Evolutionary conservation across 208 protist genomes (phyloP).

Genomic region (Novymonas esmeraldas): DNA sequence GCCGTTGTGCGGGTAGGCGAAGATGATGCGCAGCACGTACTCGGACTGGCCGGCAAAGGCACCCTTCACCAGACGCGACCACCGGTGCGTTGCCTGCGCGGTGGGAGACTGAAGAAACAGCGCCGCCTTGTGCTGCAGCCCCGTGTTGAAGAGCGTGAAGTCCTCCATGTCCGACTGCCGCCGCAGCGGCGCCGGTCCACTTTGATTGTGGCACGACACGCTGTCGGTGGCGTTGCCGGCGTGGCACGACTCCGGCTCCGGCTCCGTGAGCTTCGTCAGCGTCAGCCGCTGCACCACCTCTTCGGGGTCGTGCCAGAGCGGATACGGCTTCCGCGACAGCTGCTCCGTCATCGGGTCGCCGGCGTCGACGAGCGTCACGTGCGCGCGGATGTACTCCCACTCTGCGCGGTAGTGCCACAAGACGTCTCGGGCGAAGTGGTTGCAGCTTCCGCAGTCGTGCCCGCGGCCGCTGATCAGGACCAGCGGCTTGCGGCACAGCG

Average conservation of each 20-base stretch:
- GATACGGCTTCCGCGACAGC: slow-evolving; percentile 25
- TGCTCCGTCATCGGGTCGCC: slow-evolving; percentile 38
- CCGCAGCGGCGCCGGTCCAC: not conserved
- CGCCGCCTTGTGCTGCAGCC: slow-evolving; percentile 17
- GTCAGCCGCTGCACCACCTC: slow-evolving; percentile 9
- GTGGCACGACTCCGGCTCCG: no score
- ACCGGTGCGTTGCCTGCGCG: slow-evolving; percentile 19
- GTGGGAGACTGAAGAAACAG: slow-evolving; percentile 9
- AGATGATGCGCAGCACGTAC: slow-evolving; percentile 65
- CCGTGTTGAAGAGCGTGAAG: slow-evolving; percentile 21
- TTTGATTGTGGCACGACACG: no score
- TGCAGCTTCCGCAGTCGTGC: slow-evolving; percentile 25
- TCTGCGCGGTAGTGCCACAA: slow-evolving; percentile 37
- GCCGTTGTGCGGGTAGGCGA: slow-evolving; percentile 82
- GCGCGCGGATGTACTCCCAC: slow-evolving; percentile 45
- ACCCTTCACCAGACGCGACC: slow-evolving; percentile 18
- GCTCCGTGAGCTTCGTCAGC: not conserved
- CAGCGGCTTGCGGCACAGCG: slow-evolving; percentile 36
- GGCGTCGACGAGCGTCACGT: slow-evolving; percentile 58
- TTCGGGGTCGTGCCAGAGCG: slow-evolving; percentile 17
- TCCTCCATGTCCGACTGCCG: slow-evolving; percentile 7
- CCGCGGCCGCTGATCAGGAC: slow-evolving; percentile 35
- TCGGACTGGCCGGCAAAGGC: slow-evolving; percentile 54
- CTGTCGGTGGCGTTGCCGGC: not conserved
- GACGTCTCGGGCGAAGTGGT: slow-evolving; percentile 12